phyloP scores from a whole-genome alignment of 495 filamentous ascomycete species.

The Aspergillus mulundensis region DNA sequence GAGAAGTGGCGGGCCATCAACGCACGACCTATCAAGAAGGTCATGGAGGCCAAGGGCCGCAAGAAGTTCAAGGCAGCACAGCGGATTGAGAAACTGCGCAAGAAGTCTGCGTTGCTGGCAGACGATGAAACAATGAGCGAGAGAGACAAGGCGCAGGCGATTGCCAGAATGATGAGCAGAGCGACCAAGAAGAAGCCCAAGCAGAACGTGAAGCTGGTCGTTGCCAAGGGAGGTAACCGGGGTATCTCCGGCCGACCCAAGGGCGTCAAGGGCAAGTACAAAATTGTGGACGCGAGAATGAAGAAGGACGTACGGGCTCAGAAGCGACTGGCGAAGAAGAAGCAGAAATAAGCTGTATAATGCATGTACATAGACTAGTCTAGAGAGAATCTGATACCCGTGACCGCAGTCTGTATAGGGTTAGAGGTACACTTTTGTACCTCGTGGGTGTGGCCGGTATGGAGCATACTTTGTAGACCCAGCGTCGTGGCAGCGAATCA shows the following conservation, averaged over 20 bases:
- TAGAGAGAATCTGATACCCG: conserved; percentile 5
- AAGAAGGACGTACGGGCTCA: conserved; percentile 96
- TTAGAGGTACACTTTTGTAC: neutral
- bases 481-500: neutral
- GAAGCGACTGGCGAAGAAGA: conserved; percentile 76
- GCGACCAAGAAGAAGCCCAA: conserved; percentile 84
- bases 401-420: neutral
- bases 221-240: conserved; percentile 78
- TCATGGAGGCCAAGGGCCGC: conserved; percentile 87
- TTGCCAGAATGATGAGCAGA: conserved; percentile 74
- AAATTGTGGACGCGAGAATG: conserved; percentile 95
- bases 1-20: conserved; percentile 93
- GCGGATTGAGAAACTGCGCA: conserved; percentile 84
- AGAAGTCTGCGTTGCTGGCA: conserved; percentile 83
- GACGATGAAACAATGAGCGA: conserved; percentile 90
- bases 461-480: too few relatives aligned
- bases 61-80: conserved; percentile 96
- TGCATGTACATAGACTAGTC: conserved; percentile 1
- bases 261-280: conserved; percentile 95
- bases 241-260: conserved; percentile 74
- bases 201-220: conserved; percentile 80
- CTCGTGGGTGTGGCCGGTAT: too few relatives aligned
- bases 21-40: conserved; percentile 98
- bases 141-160: conserved; percentile 86
- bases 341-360: conserved; percentile 29